Conservation (phyloP, 192 early-diverging fungal species). For the Linderina pennispora region DNA sequence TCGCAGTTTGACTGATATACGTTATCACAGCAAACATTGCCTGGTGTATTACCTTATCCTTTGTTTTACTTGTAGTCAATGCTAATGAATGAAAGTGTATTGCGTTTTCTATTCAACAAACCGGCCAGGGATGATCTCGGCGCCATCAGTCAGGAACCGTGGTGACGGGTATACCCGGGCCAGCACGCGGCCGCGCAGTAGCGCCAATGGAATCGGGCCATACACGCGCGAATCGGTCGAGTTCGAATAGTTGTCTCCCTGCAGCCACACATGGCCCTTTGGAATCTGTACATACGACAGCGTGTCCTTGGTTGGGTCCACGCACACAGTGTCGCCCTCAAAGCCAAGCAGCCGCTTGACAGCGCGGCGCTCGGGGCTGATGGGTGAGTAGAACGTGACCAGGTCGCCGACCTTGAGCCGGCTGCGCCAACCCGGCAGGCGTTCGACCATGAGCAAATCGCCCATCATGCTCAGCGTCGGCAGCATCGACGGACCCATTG, state of each 20-base stretch:
- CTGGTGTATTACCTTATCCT: too few species aligned
- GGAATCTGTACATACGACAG: constrained; percentile 72
- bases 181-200: constrained; percentile 73
- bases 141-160: constrained; percentile 9
- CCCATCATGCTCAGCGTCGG: constrained; percentile 82
- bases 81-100: too few species aligned
- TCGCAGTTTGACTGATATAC: too few species aligned
- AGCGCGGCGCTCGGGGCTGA: constrained; percentile 56
- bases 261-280: constrained; percentile 82
- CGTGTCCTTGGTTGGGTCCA: constrained; percentile 62
- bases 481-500: constrained; percentile 90
- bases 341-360: constrained; percentile 81
- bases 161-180: constrained; percentile 50
- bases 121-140: constrained; percentile 25
- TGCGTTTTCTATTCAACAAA: too few species aligned
- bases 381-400: constrained; percentile 69
- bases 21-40: too few species aligned
- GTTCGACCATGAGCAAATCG: constrained; percentile 70
- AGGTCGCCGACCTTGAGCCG: constrained; percentile 65
- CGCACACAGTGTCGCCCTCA: constrained; percentile 73
- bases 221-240: constrained; percentile 89
- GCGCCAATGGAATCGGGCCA: constrained; percentile 79
- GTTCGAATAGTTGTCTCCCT: constrained; percentile 85
- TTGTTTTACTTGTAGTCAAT: too few species aligned
- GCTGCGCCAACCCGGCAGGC: constrained; percentile 48